Conservation (phyloP, 2,329 filamentous ascomycete species). For the Ilyonectria sp. region DNA sequence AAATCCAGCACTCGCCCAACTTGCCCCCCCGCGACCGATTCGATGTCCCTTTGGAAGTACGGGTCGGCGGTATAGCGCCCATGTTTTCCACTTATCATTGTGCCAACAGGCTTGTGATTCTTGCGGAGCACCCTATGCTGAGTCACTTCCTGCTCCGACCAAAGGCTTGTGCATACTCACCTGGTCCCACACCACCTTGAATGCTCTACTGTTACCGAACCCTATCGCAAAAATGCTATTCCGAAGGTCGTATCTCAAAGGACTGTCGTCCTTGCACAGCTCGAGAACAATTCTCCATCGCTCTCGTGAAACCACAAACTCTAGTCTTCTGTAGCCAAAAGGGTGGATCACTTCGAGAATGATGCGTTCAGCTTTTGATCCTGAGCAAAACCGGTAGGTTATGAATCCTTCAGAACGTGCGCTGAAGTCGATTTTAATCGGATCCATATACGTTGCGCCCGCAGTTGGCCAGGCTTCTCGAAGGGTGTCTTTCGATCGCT, state of each 20-base stretch:
- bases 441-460: neutral
- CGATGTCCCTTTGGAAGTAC: neutral
- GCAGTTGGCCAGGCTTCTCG: neutral
- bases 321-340: neutral
- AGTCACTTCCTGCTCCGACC: neutral
- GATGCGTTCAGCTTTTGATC: neutral
- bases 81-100: conserved; percentile 1
- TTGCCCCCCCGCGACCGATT: conserved; percentile 1
- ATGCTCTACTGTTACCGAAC: neutral
- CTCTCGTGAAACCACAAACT: conserved; percentile 2
- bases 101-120: neutral
- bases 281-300: conserved; percentile 2
- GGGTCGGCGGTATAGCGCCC: neutral
- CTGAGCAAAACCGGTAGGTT: neutral
- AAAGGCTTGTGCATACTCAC: neutral
- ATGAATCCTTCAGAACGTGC: neutral
- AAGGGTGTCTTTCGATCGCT: neutral
- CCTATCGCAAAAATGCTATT: conserved; percentile 3
- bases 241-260: neutral
- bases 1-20: conserved; percentile 1
- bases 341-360: conserved; percentile 1
- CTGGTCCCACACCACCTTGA: conserved; percentile 1
- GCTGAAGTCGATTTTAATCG: neutral
- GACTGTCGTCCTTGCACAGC: neutral
- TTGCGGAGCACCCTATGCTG: neutral